Evolutionary conservation across 208 protist genomes (phyloP).

Genomic region (Leishmania amazonensis): DNA sequence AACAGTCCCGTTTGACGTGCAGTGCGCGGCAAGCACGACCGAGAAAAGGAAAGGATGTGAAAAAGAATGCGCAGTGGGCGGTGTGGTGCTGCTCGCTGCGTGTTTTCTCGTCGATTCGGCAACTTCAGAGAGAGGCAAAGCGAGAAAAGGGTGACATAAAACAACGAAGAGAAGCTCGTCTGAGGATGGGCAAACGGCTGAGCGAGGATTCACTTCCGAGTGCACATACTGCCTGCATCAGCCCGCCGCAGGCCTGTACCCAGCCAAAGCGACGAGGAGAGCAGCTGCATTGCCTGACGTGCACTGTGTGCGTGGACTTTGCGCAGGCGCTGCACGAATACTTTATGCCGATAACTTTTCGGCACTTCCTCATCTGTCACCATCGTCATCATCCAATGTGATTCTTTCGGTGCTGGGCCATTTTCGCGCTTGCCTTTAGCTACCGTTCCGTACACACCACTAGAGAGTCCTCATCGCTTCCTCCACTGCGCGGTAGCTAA

Average conservation of each 20-base stretch:
- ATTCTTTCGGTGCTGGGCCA: background rate
- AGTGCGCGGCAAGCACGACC: background rate
- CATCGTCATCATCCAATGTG: background rate
- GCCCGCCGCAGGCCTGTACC: background rate
- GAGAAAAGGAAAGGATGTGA: background rate
- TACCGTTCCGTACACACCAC: background rate
- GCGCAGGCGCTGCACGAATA: background rate
- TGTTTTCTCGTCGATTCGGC: background rate
- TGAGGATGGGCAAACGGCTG: background rate
- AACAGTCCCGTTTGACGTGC: too few relatives aligned
- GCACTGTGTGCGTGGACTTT: background rate
- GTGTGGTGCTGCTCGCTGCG: too few relatives aligned
- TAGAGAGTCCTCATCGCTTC: background rate
- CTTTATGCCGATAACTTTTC: background rate
- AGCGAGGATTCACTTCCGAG: background rate
- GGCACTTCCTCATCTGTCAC: background rate
- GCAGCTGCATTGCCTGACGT: background rate
- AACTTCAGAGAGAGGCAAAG: background rate
- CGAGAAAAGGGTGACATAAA: background rate
- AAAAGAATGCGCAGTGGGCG: background rate
- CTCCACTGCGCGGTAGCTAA: background rate
- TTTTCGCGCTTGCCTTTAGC: background rate
- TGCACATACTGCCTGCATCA: background rate
- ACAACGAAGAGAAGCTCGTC: background rate
- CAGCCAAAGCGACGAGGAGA: background rate